Conservation (phyloP, 2,329 filamentous ascomycete species). For the Gremmenia infestans region DNA sequence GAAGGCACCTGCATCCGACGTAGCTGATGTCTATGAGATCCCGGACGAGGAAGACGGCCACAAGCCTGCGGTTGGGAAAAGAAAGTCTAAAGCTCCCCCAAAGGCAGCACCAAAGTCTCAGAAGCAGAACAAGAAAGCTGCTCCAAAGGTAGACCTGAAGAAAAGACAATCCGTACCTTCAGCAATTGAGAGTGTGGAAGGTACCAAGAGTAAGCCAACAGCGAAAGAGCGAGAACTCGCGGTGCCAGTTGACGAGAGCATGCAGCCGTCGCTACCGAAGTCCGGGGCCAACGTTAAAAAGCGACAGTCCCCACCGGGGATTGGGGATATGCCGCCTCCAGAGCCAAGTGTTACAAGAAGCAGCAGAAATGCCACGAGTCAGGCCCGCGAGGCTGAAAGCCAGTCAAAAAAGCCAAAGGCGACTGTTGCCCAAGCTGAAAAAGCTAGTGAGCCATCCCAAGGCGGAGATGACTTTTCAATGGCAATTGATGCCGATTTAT, state of each 20-base stretch:
- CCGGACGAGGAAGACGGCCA: background rate
- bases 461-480: background rate
- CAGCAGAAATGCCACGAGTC: background rate
- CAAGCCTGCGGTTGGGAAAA: background rate
- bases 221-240: too few relatives aligned
- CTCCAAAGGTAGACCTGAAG: background rate
- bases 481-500: background rate
- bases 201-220: too few relatives aligned
- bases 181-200: too few relatives aligned
- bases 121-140: background rate
- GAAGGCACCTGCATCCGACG: background rate
- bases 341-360: conserved; percentile 1
- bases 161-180: background rate
- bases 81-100: background rate
- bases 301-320: background rate
- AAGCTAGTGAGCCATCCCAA: background rate
- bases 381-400: background rate
- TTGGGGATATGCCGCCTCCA: background rate
- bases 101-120: background rate
- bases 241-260: too few relatives aligned
- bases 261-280: too few relatives aligned
- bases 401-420: background rate
- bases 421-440: background rate
- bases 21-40: background rate
- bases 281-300: background rate